Evolutionary conservation across 768 basidiomycete species (phyloP), one percentile per base, ranked within the genome.

Genomic region (Lactarius sanguifluus): DNA sequence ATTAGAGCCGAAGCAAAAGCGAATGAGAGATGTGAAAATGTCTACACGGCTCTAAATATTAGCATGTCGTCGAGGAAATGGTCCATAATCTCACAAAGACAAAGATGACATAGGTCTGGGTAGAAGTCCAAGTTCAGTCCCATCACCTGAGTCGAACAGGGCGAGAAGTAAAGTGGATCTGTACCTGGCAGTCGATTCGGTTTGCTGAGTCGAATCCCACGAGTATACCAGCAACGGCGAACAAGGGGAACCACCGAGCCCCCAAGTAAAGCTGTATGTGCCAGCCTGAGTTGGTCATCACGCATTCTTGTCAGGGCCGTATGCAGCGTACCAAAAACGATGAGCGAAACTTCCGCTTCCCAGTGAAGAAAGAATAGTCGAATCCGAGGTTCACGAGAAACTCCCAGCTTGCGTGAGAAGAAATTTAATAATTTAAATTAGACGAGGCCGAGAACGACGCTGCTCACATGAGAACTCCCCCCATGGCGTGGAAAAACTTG

Each of bases 391-490:
- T 47, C 45, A 23, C n/a, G n/a, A 47, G 10, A 23, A 47, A n/a
- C n/a, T 47, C 45, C 45, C 45, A 47, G 45, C 45, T 47, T 47
- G 10, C 4, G 23, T 12, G 10, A 47, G 10, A 47, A 23, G n/a
- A 47, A 41, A 18, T 7, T 41, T 18, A 41, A 41, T 41, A 18
- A 16, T 40, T 15, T 6, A 3, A 13, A 16, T 16, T 16, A 40
- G 38, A 13, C 13, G 38, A 40, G n/a, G 52, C 25, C 15, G 16
- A 18, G 54, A 25, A 30, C 10, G 32, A 34, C 34, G 15, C 15
- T 3, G 25, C 55, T 52, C 56, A 65, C 68, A 67, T 59, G 57
- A 61, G 59, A 43, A 67, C 8, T 45, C 68, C 68, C 15, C 47
- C 56, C 56, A 69, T 16, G 43, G 58, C 3, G 38, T 62, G 61